These are phyloP conservation scores for Candida cerambycidarum DNA, from an alignment of 805 yeast species.

Conservation along the genomic window DNA sequence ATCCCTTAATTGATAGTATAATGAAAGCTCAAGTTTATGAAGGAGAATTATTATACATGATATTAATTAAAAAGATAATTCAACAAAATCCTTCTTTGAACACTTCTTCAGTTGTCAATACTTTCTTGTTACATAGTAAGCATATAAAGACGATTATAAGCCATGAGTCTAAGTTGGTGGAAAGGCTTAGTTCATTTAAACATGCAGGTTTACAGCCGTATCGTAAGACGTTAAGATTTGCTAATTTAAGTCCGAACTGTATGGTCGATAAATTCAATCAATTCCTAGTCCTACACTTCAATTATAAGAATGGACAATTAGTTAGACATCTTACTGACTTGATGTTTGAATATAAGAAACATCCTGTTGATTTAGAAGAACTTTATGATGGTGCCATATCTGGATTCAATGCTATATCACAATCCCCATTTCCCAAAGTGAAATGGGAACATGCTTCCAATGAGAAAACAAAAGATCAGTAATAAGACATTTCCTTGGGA, in stretches of 20 bases:
- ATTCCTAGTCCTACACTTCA: slow-evolving; percentile 8
- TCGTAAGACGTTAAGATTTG: not conserved
- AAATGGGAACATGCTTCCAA: no score
- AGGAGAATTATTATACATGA: slow-evolving; percentile 14
- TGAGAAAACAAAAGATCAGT: no score
- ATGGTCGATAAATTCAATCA: slow-evolving; percentile 10
- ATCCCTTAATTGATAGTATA: slow-evolving; percentile 9
- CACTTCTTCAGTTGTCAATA: slow-evolving; percentile 6
- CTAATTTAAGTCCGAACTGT: not conserved
- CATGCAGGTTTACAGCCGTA: not conserved
- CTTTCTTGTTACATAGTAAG: slow-evolving; percentile 10
- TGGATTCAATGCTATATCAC: slow-evolving; percentile 2
- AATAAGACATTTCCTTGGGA: no score
- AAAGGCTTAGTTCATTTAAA: not conserved
- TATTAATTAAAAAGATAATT: slow-evolving; percentile 14
- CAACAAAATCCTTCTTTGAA: slow-evolving; percentile 8
- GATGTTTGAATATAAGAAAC: slow-evolving; percentile 6
- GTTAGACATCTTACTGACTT: slow-evolving; percentile 7
- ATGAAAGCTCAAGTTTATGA: slow-evolving; percentile 15
- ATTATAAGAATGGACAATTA: slow-evolving; percentile 1
- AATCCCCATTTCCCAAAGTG: slow-evolving; percentile 1
- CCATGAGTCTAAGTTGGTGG: slow-evolving; percentile 10
- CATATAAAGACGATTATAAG: slow-evolving; percentile 14
- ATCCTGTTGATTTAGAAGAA: slow-evolving; percentile 3
- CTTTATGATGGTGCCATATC: slow-evolving; percentile 5